These are phyloP conservation scores for Hyphodiscus hymeniophilus DNA, from an alignment of 495 filamentous ascomycete genomes.

Conservation along the genomic window DNA sequence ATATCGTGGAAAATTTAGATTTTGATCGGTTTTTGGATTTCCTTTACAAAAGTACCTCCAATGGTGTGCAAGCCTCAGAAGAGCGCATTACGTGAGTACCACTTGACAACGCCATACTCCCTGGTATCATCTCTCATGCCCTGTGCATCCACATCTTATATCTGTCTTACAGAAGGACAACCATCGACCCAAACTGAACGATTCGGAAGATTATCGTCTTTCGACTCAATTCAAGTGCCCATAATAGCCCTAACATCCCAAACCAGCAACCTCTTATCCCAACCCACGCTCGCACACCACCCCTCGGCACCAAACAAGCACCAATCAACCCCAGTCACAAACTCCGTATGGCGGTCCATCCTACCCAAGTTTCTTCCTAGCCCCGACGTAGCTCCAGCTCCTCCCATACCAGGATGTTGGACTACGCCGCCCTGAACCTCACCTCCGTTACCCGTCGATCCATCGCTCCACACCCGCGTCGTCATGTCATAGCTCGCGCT, in stretches of 20 bases:
- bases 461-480: slow-evolving; percentile 84
- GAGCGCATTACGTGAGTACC: too few species aligned
- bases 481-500: slow-evolving; percentile 98
- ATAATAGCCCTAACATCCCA: slow-evolving; percentile 80
- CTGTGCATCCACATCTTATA: too few species aligned
- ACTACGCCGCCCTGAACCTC: slow-evolving; percentile 19
- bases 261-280: slow-evolving; percentile 85
- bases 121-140: too few species aligned
- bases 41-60: not conserved
- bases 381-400: slow-evolving; percentile 37
- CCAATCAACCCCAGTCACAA: slow-evolving; percentile 96
- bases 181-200: too few species aligned
- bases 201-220: not conserved
- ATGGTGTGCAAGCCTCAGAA: not conserved
- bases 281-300: slow-evolving; percentile 88
- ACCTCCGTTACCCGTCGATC: slow-evolving; percentile 40
- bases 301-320: slow-evolving; percentile 92
- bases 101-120: too few species aligned
- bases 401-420: slow-evolving; percentile 1
- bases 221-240: slow-evolving; percentile 19
- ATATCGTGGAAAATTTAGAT: too few species aligned
- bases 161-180: too few species aligned
- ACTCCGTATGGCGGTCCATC: slow-evolving; percentile 91
- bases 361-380: slow-evolving; percentile 57
- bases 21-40: too few species aligned